A percentile compares a stretch with the other conserved stretches of the same genome.
Evolutionary conservation across 78 protist species (phyloP).

Genomic region (Isochrysis galbana): DNA sequence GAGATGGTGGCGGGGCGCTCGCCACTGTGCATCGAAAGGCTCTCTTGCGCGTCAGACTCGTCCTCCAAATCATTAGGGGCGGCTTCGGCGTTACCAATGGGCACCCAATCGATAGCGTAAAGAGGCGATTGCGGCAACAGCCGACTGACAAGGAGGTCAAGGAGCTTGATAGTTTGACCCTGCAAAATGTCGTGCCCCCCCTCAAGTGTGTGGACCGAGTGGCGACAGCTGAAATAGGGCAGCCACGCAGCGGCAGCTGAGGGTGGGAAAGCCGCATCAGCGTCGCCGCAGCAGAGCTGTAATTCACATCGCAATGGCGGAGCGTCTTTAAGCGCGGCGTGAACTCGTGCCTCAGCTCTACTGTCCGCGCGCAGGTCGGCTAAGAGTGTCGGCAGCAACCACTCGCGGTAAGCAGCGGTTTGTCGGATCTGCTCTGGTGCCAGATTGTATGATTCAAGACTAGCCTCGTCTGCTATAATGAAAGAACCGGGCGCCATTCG

Average conservation of each 20-base stretch:
- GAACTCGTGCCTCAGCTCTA: slow-evolving; percentile 1
- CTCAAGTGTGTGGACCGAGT: neutral
- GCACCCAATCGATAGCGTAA: neutral
- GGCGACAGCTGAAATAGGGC: neutral
- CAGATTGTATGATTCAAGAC: neutral
- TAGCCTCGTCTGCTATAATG: neutral
- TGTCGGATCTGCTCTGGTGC: neutral
- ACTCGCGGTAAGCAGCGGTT: slow-evolving; percentile 12
- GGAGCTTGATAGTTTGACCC: neutral
- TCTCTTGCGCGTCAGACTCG: neutral
- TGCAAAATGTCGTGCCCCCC: slow-evolving; percentile 43
- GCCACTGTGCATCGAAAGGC: neutral
- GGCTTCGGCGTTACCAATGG: neutral
- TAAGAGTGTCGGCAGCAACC: slow-evolving; percentile 13
- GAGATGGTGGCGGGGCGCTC: neutral
- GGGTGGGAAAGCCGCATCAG: slow-evolving; percentile 23
- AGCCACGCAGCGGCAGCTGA: neutral
- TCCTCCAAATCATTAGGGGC: neutral
- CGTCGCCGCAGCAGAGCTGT: slow-evolving; percentile 2
- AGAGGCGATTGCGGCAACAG: neutral
- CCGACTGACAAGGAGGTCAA: neutral
- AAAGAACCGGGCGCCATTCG: slow-evolving; percentile 16
- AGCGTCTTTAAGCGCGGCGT: neutral
- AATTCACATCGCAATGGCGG: neutral
- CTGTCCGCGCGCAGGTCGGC: slow-evolving; percentile 31